Evolutionary conservation across 2,329 filamentous ascomycete species (phyloP), one percentile per base, ranked within the genome.

Genomic region (Fusarium udum): DNA sequence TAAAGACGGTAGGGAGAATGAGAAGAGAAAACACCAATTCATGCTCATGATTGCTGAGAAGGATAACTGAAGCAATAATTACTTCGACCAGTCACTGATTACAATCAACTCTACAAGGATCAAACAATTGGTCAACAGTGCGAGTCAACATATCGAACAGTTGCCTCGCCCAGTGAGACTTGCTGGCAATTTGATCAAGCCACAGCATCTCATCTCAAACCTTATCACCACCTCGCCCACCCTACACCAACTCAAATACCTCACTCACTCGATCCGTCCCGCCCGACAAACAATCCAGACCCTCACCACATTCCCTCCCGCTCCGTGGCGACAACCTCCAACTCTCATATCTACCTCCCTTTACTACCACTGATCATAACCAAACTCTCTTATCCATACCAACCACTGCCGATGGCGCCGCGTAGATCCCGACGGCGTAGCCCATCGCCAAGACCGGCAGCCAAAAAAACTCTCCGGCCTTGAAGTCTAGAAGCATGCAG

Each of bases 401-500:
- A 36, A 16, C 24, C 24, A 28, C 18, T 28, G 7, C 51, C 28
- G 22, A 34, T 18, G 13, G 31, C 53, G 48, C 48, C 58, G n/a
- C 37, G 36, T 53, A 40, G 28, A 55, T 56, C 36, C 46, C 58
- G 28, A 18, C 36, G 37, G 61, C 61, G 26, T 9, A 57, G 52
- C 64, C 60, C 52, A 55, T 55, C 62, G 62, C 62, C 40, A 48
- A 65, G 62, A 40, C 59, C 34, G 40, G 58, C 40, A 46, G 18
- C 18, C 10, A 55, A 24, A 64, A 55, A 66, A 45, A 34, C 45
- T 14, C 37, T 26, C 32, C 39, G 62, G 51, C 36, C 28, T 28
- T 24, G 28, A 11, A 22, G 61, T 66, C 42, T 65, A 64, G 58
- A 43, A 36, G 32, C 31, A 63, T 69, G 65, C 65, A 69, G 65